phyloP scores from a whole-genome alignment of 495 filamentous ascomycete species.

The Pseudevernia furfuracea region DNA sequence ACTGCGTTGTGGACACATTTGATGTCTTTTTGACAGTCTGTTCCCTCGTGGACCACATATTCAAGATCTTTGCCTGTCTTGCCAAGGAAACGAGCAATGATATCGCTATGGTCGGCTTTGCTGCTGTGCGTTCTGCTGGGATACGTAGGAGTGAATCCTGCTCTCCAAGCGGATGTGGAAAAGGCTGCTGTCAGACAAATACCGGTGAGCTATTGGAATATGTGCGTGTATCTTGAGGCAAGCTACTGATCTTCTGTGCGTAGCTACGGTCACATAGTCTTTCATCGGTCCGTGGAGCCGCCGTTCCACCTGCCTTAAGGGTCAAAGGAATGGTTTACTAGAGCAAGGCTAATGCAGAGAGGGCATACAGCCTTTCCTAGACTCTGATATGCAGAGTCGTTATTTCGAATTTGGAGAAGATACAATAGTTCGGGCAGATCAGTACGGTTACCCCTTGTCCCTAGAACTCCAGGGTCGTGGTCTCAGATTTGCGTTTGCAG shows the following conservation, averaged over 20 bases:
- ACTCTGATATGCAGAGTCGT: slow-evolving; percentile 96
- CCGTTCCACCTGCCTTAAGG: neutral
- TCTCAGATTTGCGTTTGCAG: slow-evolving; percentile 35
- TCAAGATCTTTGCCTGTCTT: neutral
- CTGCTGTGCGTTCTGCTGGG: slow-evolving; percentile 26
- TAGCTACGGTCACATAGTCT: slow-evolving; percentile 76
- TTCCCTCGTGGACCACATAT: slow-evolving; percentile 2
- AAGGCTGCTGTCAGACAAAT: slow-evolving; percentile 45
- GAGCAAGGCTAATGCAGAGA: neutral
- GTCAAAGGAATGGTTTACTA: neutral
- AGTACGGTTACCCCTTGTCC: slow-evolving; percentile 45
- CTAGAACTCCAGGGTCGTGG: neutral
- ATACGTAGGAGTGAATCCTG: slow-evolving; percentile 21
- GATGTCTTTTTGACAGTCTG: slow-evolving; percentile 4
- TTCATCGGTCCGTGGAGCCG: slow-evolving; percentile 35
- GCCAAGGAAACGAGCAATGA: neutral
- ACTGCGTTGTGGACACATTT: slow-evolving; percentile 7
- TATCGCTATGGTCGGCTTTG: slow-evolving; percentile 17
- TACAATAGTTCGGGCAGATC: slow-evolving; percentile 85
- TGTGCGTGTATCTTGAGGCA: neutral
- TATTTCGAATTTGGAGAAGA: slow-evolving; percentile 99
- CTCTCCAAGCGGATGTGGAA: slow-evolving; percentile 20
- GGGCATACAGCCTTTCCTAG: slow-evolving; percentile 73
- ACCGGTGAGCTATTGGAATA: slow-evolving; percentile 35
- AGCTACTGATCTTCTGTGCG: slow-evolving; percentile 13